These are phyloP conservation scores for Fistulifera solaris DNA, from an alignment of 108 stramenopile species.

Conservation along the genomic window DNA sequence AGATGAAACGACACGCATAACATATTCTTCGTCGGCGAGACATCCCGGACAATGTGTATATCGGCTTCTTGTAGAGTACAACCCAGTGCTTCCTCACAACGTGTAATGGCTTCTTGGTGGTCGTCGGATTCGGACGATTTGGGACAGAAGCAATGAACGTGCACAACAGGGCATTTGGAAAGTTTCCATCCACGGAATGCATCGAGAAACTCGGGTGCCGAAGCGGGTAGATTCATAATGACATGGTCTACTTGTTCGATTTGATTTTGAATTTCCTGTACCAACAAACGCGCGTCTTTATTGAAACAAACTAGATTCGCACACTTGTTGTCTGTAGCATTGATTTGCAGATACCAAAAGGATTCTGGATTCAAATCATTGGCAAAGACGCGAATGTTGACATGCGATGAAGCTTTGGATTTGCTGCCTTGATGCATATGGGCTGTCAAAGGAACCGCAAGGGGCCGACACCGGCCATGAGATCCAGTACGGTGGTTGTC, in stretches of 20 bases:
- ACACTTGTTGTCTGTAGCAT: slow-evolving; percentile 80
- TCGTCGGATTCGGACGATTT: slow-evolving; percentile 35
- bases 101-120: slow-evolving; percentile 24
- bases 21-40: slow-evolving; percentile 83
- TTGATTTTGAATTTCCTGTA: slow-evolving; percentile 55
- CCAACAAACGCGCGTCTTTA: slow-evolving; percentile 82
- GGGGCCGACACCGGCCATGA: slow-evolving; percentile 96
- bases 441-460: slow-evolving; percentile 87
- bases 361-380: slow-evolving; percentile 89
- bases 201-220: slow-evolving; percentile 90
- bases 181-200: slow-evolving; percentile 75
- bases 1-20: slow-evolving; percentile 68
- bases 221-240: slow-evolving; percentile 95
- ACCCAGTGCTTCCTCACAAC: slow-evolving; percentile 60
- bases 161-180: slow-evolving; percentile 39
- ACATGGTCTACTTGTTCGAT: slow-evolving; percentile 53
- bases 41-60: slow-evolving; percentile 63
- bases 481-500: slow-evolving; percentile 69
- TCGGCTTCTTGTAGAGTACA: slow-evolving; percentile 35
- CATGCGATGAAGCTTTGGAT: background rate
- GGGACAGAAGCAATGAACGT: slow-evolving; percentile 76
- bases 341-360: slow-evolving; percentile 63
- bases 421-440: slow-evolving; percentile 11
- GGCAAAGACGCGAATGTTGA: slow-evolving; percentile 43
- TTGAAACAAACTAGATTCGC: slow-evolving; percentile 57